Conservation (phyloP, 345 rosid genomes). For the Physaria fendleri region DNA sequence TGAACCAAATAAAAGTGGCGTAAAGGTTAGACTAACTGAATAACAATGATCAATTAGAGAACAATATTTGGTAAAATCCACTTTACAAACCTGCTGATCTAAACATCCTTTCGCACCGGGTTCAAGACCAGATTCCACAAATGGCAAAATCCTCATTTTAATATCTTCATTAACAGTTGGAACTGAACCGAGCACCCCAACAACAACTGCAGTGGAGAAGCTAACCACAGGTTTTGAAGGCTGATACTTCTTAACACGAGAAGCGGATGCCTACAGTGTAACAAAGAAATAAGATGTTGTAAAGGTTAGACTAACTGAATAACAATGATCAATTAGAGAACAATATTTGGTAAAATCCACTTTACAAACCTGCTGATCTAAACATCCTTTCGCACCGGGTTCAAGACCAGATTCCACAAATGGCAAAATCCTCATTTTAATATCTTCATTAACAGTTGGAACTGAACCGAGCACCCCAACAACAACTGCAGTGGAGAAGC, state of each 20-base stretch:
- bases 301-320: too few species aligned
- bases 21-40: constrained; percentile 1
- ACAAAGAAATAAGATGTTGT: constrained; percentile 10
- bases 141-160: constrained; percentile 73
- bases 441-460: constrained; percentile 48
- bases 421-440: constrained; percentile 70
- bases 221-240: constrained; percentile 54
- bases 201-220: constrained; percentile 77
- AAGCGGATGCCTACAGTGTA: constrained; percentile 55
- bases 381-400: constrained; percentile 41
- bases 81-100: constrained; percentile 70
- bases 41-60: neutral
- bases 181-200: constrained; percentile 67
- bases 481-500: constrained; percentile 80
- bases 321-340: neutral
- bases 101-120: constrained; percentile 43
- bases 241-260: constrained; percentile 59
- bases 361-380: constrained; percentile 72
- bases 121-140: constrained; percentile 69
- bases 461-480: constrained; percentile 68
- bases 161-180: constrained; percentile 50
- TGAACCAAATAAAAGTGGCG: constrained; percentile 21
- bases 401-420: constrained; percentile 74
- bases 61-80: constrained; percentile 5
- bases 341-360: constrained; percentile 1